Conservation (phyloP, 805 yeast species). For the Candida argentea region DNA sequence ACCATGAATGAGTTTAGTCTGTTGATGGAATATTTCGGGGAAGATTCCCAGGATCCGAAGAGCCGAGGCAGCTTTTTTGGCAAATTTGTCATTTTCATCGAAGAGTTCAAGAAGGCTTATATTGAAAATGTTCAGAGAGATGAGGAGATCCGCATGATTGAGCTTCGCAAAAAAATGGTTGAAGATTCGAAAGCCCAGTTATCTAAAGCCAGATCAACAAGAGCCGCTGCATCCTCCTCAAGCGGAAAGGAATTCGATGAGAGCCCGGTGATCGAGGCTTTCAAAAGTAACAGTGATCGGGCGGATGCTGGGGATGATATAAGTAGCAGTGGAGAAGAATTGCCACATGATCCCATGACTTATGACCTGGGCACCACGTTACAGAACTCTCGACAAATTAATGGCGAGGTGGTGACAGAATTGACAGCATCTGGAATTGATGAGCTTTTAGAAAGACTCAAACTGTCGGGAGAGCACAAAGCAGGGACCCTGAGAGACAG, state of each 20-base stretch:
- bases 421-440: slow-evolving; percentile 21
- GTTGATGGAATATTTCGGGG: slow-evolving; percentile 84
- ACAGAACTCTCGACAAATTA: too few relatives aligned
- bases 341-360: too few relatives aligned
- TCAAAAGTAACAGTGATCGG: too few relatives aligned
- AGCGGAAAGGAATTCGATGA: slow-evolving; percentile 6
- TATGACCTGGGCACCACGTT: too few relatives aligned
- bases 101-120: slow-evolving; percentile 72
- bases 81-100: slow-evolving; percentile 70
- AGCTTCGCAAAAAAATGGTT: slow-evolving; percentile 23
- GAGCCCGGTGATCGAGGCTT: too few relatives aligned
- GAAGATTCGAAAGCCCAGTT: slow-evolving; percentile 15
- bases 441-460: slow-evolving; percentile 19
- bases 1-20: slow-evolving; percentile 57
- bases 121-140: slow-evolving; percentile 71
- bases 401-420: slow-evolving; percentile 1
- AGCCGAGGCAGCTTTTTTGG: slow-evolving; percentile 63
- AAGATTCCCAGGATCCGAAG: slow-evolving; percentile 61
- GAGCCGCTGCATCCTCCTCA: not conserved
- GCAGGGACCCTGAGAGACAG: too few relatives aligned
- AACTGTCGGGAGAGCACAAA: too few relatives aligned
- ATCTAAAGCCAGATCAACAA: not conserved
- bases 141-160: slow-evolving; percentile 53
- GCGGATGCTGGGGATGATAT: too few relatives aligned
- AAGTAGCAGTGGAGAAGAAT: too few relatives aligned